Evolutionary conservation across 208 protist species (phyloP).

Genomic region (Leishmania tarentolae): DNA sequence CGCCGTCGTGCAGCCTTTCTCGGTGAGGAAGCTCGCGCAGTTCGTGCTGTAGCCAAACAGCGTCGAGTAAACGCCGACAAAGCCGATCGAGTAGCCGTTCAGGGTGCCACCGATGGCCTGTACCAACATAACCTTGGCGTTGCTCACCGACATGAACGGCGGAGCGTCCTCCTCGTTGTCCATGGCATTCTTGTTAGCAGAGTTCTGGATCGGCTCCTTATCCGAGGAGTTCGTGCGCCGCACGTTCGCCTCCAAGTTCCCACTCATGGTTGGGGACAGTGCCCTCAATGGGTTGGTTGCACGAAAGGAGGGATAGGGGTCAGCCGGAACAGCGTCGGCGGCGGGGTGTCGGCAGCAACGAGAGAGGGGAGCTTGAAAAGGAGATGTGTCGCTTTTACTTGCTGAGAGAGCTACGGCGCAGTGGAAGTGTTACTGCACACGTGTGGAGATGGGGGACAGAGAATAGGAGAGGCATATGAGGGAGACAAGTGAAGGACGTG

Average conservation of each 20-base stretch:
- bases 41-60: constrained; percentile 63
- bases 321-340: neutral
- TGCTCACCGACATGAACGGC: constrained; percentile 31
- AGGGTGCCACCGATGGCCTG: constrained; percentile 51
- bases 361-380: neutral
- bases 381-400: neutral
- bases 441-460: neutral
- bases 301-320: neutral
- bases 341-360: neutral
- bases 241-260: neutral
- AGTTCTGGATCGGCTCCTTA: neutral
- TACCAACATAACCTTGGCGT: constrained; percentile 58
- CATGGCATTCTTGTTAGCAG: neutral
- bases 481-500: neutral
- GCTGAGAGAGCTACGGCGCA: neutral
- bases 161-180: neutral
- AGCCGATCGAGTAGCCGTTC: constrained; percentile 78
- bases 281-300: neutral
- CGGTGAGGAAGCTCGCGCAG: constrained; percentile 45
- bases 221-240: neutral
- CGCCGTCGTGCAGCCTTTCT: constrained; percentile 44
- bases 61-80: constrained; percentile 71
- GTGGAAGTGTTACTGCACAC: neutral
- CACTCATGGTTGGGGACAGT: neutral
- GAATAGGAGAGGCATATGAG: neutral